These are phyloP conservation scores for Botrytis sinoallii DNA, from an alignment of 2,329 filamentous ascomycete species.

Conservation along the genomic window DNA sequence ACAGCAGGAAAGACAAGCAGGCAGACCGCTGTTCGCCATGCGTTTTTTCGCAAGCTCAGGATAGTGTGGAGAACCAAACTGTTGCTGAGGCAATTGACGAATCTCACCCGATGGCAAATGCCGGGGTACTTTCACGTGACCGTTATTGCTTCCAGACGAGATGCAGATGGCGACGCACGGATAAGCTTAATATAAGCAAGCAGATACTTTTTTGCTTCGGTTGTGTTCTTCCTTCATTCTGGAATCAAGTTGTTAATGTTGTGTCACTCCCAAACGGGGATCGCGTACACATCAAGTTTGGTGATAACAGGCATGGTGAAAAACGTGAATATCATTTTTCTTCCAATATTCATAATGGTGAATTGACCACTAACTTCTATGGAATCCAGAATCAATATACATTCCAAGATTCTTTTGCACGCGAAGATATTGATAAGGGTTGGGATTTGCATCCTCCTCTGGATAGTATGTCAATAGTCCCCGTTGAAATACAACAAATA, in stretches of 20 bases:
- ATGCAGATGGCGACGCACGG: slow-evolving; percentile 7
- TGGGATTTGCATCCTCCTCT: slow-evolving; percentile 10
- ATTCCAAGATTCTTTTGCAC: not conserved
- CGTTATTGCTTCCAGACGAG: not conserved
- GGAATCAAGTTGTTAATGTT: slow-evolving; percentile 11
- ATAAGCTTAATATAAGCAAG: slow-evolving; percentile 21
- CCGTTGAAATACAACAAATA: slow-evolving; percentile 7
- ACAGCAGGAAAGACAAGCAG: slow-evolving; percentile 3
- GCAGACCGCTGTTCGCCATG: slow-evolving; percentile 21
- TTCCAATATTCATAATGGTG: not conserved
- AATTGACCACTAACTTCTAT: not conserved
- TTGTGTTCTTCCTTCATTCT: not conserved
- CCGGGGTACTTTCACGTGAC: slow-evolving; percentile 9
- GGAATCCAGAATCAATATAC: not conserved
- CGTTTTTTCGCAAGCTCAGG: not conserved
- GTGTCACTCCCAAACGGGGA: slow-evolving; percentile 22
- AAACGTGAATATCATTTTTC: not conserved
- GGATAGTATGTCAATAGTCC: not conserved
- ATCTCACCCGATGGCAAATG: not conserved
- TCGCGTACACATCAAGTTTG: not conserved
- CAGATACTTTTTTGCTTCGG: slow-evolving; percentile 7
- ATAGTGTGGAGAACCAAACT: slow-evolving; percentile 5
- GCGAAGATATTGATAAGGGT: not conserved
- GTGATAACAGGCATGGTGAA: not conserved
- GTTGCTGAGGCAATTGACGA: slow-evolving; percentile 18